Base-by-base conservation (phyloP, 139 green algal genomes). In the Chlorella sp. region DNA sequence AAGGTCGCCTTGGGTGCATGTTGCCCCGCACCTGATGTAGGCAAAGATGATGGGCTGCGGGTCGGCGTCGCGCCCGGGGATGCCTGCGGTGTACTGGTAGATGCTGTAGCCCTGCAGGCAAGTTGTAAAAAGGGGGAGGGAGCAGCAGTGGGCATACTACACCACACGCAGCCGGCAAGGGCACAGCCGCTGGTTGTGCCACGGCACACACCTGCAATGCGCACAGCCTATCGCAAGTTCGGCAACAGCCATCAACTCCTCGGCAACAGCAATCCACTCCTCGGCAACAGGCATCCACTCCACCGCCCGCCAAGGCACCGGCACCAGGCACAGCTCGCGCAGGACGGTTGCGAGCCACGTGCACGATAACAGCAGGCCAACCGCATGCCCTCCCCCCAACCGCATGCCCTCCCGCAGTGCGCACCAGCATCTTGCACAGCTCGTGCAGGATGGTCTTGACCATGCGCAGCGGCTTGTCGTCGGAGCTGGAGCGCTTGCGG, bases 401-500 rank as follows among this genome's bases (percentile, higher is more conserved):
- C 12, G 3, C 30, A 36, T 39, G 18, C 64, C 6, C 3, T 13
- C 6, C 34, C 34, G 9, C 69, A 56, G 20, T 21, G 23, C 47
- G 38, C 76, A 90, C 91, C 89, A 90, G 85, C 73, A 92, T 83
- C 80, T 95, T 95, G 89, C 93, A 96, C n/a, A 98, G 88, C 88
- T 98, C 94, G 89, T 98, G 94, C 81, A 99, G 90, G 41, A 99
- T 89, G 26, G 97, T 99, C 91, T 98, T 98, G 47, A 99, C 93
- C 95, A 99, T 99, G 80, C 96, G 91, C 84, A 99, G 91, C 17
- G 96, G 95, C 91, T 98, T 98, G 93, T 99, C 97, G 70, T 98
- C 96, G 17, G 82, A 57, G 32, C 89, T 78, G 25, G 92, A 93
- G 34, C 96, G 88, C 57, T 89, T 87, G 62, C 95, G 88, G 64